These are phyloP conservation scores for Linnemannia hyalina DNA, from an alignment of 192 early-diverging fungal genomes.

Conservation along the genomic window DNA sequence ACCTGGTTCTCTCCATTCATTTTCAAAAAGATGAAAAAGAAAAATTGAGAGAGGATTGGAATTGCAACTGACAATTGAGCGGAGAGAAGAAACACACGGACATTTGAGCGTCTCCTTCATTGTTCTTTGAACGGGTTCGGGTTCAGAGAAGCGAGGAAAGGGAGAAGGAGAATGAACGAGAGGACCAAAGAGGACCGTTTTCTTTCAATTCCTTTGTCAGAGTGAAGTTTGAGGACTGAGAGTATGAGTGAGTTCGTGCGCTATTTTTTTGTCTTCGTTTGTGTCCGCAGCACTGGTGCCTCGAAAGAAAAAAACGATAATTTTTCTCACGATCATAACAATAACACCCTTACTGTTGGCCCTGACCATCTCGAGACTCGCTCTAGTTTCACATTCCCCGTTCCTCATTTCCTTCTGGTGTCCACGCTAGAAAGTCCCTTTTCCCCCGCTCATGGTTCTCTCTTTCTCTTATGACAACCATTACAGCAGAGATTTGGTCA, in stretches of 20 bases:
- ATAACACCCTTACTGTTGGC: neutral
- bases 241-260: neutral
- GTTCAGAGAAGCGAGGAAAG: no score
- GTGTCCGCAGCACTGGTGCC: neutral
- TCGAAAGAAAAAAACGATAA: neutral
- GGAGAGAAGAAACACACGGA: neutral
- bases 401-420: neutral
- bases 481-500: neutral
- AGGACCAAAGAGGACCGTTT: neutral
- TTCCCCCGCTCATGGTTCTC: neutral
- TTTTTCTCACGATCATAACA: constrained; percentile 3
- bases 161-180: neutral
- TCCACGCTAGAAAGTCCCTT: neutral
- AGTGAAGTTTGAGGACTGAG: neutral
- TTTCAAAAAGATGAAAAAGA: neutral
- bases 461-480: neutral
- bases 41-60: neutral
- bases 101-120: neutral
- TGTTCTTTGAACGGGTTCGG: no score
- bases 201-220: neutral
- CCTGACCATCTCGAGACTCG: neutral
- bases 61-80: neutral
- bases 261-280: neutral
- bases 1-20: neutral
- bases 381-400: neutral